A percentile compares a stretch with the other conserved stretches of the same genome.
These are phyloP conservation scores for Cordyceps javanica DNA, from an alignment of 2,329 filamentous ascomycete species.

Conservation along the genomic window DNA sequence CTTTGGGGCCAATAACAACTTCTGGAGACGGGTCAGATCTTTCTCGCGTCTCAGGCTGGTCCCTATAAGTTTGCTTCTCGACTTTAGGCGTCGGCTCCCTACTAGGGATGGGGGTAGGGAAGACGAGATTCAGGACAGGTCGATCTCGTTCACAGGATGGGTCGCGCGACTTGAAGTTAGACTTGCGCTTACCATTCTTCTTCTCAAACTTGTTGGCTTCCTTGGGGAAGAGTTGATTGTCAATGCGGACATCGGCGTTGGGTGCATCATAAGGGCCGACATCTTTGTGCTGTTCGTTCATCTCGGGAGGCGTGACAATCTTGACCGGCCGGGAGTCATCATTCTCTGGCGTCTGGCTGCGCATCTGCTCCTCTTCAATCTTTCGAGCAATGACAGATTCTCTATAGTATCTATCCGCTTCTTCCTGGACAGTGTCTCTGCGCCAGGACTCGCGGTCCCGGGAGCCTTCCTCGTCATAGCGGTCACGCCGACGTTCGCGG, in stretches of 20 bases:
- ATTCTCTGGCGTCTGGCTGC: constrained; percentile 42
- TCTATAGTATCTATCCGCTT: constrained; percentile 53
- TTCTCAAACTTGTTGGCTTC: constrained; percentile 37
- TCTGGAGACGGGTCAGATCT: constrained; percentile 25
- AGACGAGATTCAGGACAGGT: constrained; percentile 54
- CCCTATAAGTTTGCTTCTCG: constrained; percentile 13
- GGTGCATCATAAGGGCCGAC: constrained; percentile 51
- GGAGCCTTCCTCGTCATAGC: constrained; percentile 29
- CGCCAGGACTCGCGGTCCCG: constrained; percentile 24
- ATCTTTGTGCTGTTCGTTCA: constrained; percentile 26
- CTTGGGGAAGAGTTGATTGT: constrained; percentile 50
- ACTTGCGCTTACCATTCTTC: constrained; percentile 21
- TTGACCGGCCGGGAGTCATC: constrained; percentile 31
- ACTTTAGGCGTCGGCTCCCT: constrained; percentile 14
- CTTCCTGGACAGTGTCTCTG: constrained; percentile 46
- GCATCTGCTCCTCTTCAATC: constrained; percentile 47
- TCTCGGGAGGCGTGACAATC: constrained; percentile 49
- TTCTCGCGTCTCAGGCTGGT: constrained; percentile 13
- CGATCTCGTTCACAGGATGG: constrained; percentile 49
- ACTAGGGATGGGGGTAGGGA: constrained; percentile 49
- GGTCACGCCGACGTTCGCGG: constrained; percentile 25
- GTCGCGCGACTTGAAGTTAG: constrained; percentile 39
- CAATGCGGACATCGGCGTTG: constrained; percentile 58
- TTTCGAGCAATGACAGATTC: constrained; percentile 48
- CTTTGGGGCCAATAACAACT: constrained; percentile 33